Evolutionary conservation across 306 rosid genomes (phyloP).

Genomic region (Fragaria ananassa): DNA sequence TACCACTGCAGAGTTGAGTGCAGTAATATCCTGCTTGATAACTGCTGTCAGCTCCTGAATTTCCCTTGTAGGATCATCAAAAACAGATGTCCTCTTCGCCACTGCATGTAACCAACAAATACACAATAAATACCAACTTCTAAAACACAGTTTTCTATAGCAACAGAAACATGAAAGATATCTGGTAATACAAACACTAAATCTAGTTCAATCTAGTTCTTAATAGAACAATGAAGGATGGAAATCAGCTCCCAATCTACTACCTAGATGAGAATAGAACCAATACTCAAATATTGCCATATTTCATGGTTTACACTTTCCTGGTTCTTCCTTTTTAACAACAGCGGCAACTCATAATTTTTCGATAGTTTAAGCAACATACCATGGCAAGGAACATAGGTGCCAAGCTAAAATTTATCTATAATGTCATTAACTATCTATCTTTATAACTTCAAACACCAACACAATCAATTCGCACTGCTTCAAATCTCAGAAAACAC

Average conservation of each 20-base stretch:
- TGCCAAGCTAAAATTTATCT: background rate
- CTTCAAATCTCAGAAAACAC: background rate
- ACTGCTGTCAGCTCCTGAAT: conserved; percentile 89
- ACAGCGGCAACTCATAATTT: background rate
- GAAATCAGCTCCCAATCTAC: background rate
- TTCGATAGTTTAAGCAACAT: background rate
- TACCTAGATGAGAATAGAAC: background rate
- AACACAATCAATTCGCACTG: background rate
- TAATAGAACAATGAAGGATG: background rate
- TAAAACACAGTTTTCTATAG: background rate
- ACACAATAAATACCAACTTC: background rate
- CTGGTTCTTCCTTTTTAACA: background rate
- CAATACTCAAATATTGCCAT: background rate
- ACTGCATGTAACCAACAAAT: conserved; percentile 39
- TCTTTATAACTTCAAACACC: background rate
- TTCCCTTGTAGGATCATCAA: conserved; percentile 87
- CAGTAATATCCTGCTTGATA: conserved; percentile 90
- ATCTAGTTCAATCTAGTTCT: conserved; percentile 11
- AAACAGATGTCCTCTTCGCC: conserved; percentile 93
- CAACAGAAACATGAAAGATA: background rate
- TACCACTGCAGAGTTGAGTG: conserved; percentile 89
- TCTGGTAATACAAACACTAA: too few species aligned
- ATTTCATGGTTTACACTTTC: background rate
- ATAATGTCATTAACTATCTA: background rate
- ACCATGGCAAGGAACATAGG: background rate